Base-by-base conservation (phyloP, 768 basidiomycete species). In the Tulasnella calospora region DNA sequence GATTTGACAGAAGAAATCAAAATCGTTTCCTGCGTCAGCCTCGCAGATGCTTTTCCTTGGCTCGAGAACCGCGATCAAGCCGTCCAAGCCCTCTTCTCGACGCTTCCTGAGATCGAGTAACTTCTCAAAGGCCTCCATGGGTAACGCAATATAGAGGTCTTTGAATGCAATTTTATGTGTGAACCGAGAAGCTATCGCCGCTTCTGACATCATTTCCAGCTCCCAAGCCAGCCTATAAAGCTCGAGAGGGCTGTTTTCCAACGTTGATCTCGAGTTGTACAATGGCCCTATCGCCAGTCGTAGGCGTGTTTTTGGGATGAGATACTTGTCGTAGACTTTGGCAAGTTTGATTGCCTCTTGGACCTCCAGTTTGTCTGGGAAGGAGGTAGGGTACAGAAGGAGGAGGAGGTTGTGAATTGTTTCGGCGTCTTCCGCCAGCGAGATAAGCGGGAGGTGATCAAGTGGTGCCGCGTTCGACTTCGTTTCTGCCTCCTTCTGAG, bases 381-480 rank as follows among this genome's bases (percentile, higher is more conserved):
- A 38, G 40, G 55, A 35, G 27, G 55, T 38, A 33, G 82, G 83
- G 51, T 83, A 83, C 70, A 79, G 79, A 61, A 81, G 61, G 3
- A 79, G 77, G 38, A 83, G 81, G 46, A 83, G 75, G 15, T 82
- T 80, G 44, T 2, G 44, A 2, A 83, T 41, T 7, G 79, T 80
- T 13, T 47, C 30, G 1, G 73, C 38, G 38, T 79, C 77, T 72
- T 82, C 82, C 2, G 71, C 3, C 7, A 82, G 61, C 19, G 77
- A 67, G 35, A 82, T 46, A 30, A 80, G 57, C 3, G 77, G 79
- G 3, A 78, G 41, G 67, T 47, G 76, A 44, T n/a, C 61, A n/a
- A 9, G 12, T 61, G 74, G 71, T 41, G 30, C 27, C 9, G 3
- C 17, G 33, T 33, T 19, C 38, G 27, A 30, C 38, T 33, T 9